phyloP scores from a whole-genome alignment of 2,329 filamentous ascomycete genomes.

The Trichophyton rubrum region DNA sequence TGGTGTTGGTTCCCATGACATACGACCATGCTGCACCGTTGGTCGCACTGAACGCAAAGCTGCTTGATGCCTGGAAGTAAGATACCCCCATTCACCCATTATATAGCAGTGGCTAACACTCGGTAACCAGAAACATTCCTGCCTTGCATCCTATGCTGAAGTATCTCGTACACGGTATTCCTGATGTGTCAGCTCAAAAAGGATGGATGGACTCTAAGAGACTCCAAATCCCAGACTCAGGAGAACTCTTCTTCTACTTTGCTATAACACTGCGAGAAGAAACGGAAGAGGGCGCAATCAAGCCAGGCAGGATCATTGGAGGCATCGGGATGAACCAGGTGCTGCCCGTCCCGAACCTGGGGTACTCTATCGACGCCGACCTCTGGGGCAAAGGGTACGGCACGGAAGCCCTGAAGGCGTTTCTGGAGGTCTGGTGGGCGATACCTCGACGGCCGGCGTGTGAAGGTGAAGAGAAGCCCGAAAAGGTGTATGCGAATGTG shows the following conservation, averaged over 20 bases:
- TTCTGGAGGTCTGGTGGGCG: constrained; percentile 11
- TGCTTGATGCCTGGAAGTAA: neutral
- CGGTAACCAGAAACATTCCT: neutral
- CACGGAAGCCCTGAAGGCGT: constrained; percentile 9
- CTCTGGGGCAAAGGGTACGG: constrained; percentile 12
- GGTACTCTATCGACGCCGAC: constrained; percentile 9
- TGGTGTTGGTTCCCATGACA: constrained; percentile 1
- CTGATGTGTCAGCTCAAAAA: constrained; percentile 5
- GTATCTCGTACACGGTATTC: constrained; percentile 5
- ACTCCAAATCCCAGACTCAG: neutral
- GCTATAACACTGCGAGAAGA: constrained; percentile 7
- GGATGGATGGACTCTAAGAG: neutral
- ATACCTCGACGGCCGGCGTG: constrained; percentile 5
- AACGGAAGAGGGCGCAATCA: neutral
- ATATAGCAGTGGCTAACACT: neutral
- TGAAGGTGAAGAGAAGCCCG: neutral
- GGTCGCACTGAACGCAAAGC: neutral
- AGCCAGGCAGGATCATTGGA: constrained; percentile 8
- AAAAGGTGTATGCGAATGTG: constrained; percentile 7
- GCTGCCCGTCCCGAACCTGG: constrained; percentile 10
- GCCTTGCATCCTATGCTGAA: constrained; percentile 5
- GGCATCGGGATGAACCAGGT: constrained; percentile 10
- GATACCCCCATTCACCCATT: neutral
- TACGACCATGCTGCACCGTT: neutral
- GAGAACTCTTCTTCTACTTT: constrained; percentile 6